Conservation (phyloP, 331 rosid genomes). For the Acacia concinna region DNA sequence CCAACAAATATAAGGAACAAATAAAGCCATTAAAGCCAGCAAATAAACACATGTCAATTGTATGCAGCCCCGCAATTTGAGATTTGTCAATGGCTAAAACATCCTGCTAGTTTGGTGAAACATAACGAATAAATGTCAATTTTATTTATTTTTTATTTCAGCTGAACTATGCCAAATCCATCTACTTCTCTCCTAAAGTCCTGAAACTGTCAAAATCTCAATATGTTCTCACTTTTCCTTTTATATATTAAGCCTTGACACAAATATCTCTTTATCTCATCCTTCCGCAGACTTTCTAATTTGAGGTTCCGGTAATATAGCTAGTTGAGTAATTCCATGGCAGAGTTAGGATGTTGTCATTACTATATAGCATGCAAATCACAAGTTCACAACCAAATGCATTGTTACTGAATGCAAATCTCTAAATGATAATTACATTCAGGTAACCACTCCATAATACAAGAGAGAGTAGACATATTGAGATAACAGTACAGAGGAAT, state of each 20-base stretch:
- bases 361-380: neutral
- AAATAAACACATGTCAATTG: neutral
- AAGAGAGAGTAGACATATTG: neutral
- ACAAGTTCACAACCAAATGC: neutral
- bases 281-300: neutral
- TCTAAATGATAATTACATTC: neutral
- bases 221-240: neutral
- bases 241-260: neutral
- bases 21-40: neutral
- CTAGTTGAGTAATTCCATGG: neutral
- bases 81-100: slow-evolving; percentile 11
- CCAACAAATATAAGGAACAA: neutral
- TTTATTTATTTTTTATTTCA: neutral
- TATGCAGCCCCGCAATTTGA: slow-evolving; percentile 9
- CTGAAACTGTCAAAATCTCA: neutral
- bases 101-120: slow-evolving; percentile 25
- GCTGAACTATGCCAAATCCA: neutral
- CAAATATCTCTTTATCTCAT: neutral
- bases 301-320: neutral
- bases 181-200: neutral
- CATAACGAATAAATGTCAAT: neutral
- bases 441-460: neutral
- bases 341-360: neutral
- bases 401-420: neutral
- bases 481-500: neutral